A percentile compares a stretch with the other conserved stretches of the same genome.
phyloP scores from a whole-genome alignment of 2,329 filamentous ascomycete genomes.

The Aureobasidium sp. region DNA sequence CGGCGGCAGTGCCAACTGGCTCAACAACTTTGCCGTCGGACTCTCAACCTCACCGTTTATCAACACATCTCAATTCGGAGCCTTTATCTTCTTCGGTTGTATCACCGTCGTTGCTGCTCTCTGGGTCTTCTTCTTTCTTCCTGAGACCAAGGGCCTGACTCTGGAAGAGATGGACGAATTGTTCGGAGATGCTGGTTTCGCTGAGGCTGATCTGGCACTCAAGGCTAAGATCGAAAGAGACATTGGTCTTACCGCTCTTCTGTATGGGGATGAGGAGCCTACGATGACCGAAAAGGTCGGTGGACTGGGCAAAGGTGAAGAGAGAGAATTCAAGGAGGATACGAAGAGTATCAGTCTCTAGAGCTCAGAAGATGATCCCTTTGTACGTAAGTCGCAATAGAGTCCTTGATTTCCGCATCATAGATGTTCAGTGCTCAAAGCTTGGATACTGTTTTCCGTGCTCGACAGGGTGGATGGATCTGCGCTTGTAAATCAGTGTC shows the following conservation, averaged over 20 bases:
- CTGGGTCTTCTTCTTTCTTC: slow-evolving; percentile 20
- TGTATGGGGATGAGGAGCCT: slow-evolving; percentile 12
- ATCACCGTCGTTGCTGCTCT: slow-evolving; percentile 15
- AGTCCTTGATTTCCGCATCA: not conserved
- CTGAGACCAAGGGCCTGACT: slow-evolving; percentile 21
- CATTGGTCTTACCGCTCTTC: slow-evolving; percentile 15
- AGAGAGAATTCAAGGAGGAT: slow-evolving; percentile 2
- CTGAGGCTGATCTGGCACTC: slow-evolving; percentile 13
- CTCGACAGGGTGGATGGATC: too few species aligned
- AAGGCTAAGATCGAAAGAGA: slow-evolving; percentile 15
- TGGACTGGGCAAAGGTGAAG: not conserved
- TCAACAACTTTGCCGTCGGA: slow-evolving; percentile 16
- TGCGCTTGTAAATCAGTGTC: too few species aligned
- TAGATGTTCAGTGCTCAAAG: not conserved
- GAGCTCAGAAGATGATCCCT: not conserved
- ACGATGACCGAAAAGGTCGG: not conserved
- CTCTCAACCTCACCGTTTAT: slow-evolving; percentile 17
- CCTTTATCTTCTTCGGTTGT: slow-evolving; percentile 18
- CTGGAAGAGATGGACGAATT: slow-evolving; percentile 22
- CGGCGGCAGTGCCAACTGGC: slow-evolving; percentile 17
- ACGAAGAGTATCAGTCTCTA: not conserved
- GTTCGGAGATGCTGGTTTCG: slow-evolving; percentile 26
- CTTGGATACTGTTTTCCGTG: too few species aligned
- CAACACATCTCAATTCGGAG: slow-evolving; percentile 14
- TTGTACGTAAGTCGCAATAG: not conserved